Percentiles rank a stretch among this genome's conserved stretches.
These are phyloP conservation scores for Scheffersomyces ergatensis DNA, from an alignment of 805 yeast genomes.

Conservation along the genomic window DNA sequence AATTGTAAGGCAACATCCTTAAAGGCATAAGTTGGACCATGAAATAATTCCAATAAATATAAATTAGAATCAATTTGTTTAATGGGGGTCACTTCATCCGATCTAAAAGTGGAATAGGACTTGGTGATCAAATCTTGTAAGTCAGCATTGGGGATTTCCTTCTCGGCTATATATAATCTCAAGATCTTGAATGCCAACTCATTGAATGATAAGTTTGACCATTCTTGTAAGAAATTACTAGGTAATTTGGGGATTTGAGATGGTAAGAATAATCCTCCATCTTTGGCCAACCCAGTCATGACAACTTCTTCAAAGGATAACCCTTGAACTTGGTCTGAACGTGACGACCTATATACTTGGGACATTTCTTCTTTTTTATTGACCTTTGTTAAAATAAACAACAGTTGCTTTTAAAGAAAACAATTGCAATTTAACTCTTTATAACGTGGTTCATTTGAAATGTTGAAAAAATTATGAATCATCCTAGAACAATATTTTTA, in stretches of 20 bases:
- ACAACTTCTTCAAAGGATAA: conserved; percentile 78
- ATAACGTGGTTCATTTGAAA: no score
- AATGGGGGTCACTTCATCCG: conserved; percentile 85
- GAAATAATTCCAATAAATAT: conserved; percentile 88
- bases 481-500: no score
- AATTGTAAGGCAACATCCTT: conserved; percentile 98
- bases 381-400: no score
- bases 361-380: no score
- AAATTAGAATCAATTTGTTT: conserved; percentile 60
- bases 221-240: conserved; percentile 52
- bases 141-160: conserved; percentile 73
- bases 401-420: no score
- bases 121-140: conserved; percentile 57
- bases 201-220: conserved; percentile 77
- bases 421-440: no score
- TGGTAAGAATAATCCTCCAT: conserved; percentile 95
- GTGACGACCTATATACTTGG: conserved; percentile 77
- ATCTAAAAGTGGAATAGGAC: conserved; percentile 89
- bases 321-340: conserved; percentile 44
- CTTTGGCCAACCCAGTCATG: conserved; percentile 89
- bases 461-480: no score
- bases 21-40: conserved; percentile 99
- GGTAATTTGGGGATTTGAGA: conserved; percentile 71
- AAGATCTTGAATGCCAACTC: conserved; percentile 86
- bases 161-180: conserved; percentile 69